A percentile compares a stretch with the other conserved stretches of the same genome.
These are phyloP conservation scores for Ochetophila trinervis DNA, from an alignment of 306 rosid genomes.

Conservation along the genomic window DNA sequence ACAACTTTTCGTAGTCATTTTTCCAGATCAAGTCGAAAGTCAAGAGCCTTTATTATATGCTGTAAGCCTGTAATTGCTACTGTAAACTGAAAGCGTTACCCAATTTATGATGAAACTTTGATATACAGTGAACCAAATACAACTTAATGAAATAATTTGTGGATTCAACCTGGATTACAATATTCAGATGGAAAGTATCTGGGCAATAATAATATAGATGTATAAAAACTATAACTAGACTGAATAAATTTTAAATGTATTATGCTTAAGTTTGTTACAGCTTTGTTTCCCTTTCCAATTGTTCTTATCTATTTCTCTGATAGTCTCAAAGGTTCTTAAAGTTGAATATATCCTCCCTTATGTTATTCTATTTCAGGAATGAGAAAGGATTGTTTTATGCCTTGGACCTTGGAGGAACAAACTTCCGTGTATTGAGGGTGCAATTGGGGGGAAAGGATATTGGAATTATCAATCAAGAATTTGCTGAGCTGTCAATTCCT, in stretches of 20 bases:
- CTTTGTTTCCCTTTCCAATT: background rate
- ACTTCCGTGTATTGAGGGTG: slow-evolving; percentile 84
- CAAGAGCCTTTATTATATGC: no score
- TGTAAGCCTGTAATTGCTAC: no score
- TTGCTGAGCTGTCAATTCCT: slow-evolving; percentile 82
- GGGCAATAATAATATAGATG: no score
- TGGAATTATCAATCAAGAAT: slow-evolving; percentile 51
- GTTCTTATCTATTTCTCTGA: background rate
- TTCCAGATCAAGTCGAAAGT: no score
- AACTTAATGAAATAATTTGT: no score
- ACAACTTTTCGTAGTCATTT: no score
- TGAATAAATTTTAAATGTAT: background rate
- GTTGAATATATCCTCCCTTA: background rate
- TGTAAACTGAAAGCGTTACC: no score
- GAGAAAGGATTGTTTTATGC: slow-evolving; percentile 91
- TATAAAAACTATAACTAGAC: background rate
- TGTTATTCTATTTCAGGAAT: slow-evolving; percentile 42
- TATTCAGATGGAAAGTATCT: no score
- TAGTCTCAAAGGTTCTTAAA: background rate
- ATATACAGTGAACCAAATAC: no score
- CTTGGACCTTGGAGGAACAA: slow-evolving; percentile 95
- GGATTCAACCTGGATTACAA: no score
- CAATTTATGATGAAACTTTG: no score
- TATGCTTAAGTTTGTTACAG: background rate
- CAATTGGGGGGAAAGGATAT: slow-evolving; percentile 70